phyloP scores from a whole-genome alignment of 805 yeast genomes.

The Lachancea sp. region DNA sequence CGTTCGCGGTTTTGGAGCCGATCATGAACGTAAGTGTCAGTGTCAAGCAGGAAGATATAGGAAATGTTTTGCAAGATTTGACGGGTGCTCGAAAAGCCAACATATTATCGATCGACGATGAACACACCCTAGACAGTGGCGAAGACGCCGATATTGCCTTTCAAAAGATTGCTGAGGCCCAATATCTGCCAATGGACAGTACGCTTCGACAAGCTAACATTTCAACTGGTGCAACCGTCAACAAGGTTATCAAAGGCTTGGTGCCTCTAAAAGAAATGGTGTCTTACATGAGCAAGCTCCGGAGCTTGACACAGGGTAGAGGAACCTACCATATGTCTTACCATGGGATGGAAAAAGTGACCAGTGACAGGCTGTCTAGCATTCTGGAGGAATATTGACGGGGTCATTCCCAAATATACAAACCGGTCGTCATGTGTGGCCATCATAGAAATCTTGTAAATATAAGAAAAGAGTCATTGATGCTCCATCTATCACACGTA shows the following conservation, averaged over 20 bases:
- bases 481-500: no score
- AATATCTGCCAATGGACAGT: slow-evolving; percentile 74
- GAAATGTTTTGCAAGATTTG: slow-evolving; percentile 78
- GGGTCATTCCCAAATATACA: no score
- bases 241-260: slow-evolving; percentile 60
- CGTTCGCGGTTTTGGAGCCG: slow-evolving; percentile 72
- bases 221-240: slow-evolving; percentile 11
- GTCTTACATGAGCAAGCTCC: slow-evolving; percentile 70
- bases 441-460: no score
- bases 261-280: slow-evolving; percentile 88
- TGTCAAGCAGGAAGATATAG: slow-evolving; percentile 66
- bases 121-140: slow-evolving; percentile 21
- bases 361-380: slow-evolving; percentile 42
- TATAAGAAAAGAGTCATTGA: no score
- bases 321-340: slow-evolving; percentile 78
- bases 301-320: slow-evolving; percentile 86
- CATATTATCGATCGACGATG: slow-evolving; percentile 68
- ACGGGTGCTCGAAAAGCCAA: slow-evolving; percentile 71
- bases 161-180: slow-evolving; percentile 48
- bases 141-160: slow-evolving; percentile 42
- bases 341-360: slow-evolving; percentile 62
- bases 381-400: slow-evolving; percentile 19
- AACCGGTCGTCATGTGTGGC: no score
- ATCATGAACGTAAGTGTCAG: slow-evolving; percentile 69
- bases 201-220: slow-evolving; percentile 33